Evolutionary conservation across 1,284 basidiomycete genomes (phyloP).

Genomic region (Tylopilus sp.): DNA sequence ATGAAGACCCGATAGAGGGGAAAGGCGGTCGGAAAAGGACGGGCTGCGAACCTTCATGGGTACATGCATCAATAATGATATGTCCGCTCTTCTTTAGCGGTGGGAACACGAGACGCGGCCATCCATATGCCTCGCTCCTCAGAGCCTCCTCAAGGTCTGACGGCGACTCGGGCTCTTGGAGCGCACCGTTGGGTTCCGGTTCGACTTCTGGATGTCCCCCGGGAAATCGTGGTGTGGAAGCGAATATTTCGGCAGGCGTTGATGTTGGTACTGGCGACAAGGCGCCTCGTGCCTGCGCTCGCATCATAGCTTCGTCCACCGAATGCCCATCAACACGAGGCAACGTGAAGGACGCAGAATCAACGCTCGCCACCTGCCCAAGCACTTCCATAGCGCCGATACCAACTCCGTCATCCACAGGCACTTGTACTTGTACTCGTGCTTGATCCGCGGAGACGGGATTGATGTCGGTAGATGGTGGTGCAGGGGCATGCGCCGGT

Average conservation of each 20-base stretch:
- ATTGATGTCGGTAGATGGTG: slow-evolving; percentile 17
- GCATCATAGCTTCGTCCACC: slow-evolving; percentile 13
- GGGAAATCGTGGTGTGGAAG: slow-evolving; percentile 12
- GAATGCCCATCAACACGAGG: slow-evolving; percentile 28
- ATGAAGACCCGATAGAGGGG: slow-evolving; percentile 4
- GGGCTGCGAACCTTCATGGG: slow-evolving; percentile 58
- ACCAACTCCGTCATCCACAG: slow-evolving; percentile 37
- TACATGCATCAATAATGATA: slow-evolving; percentile 89
- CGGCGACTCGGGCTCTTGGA: slow-evolving; percentile 15
- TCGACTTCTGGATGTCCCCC: slow-evolving; percentile 1
- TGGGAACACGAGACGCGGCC: slow-evolving; percentile 88
- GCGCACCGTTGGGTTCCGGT: slow-evolving; percentile 3
- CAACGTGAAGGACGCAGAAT: slow-evolving; percentile 18
- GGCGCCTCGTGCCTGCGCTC: slow-evolving; percentile 13
- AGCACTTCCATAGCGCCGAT: slow-evolving; percentile 12
- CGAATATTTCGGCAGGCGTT: slow-evolving; percentile 13
- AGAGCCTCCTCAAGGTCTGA: slow-evolving; percentile 46
- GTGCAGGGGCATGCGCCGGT: slow-evolving; percentile 15
- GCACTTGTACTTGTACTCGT: slow-evolving; percentile 40
- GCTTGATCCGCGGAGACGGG: slow-evolving; percentile 30
- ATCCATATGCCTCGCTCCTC: slow-evolving; percentile 67
- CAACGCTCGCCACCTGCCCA: slow-evolving; percentile 17
- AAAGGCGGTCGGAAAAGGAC: slow-evolving; percentile 6
- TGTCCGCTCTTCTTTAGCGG: slow-evolving; percentile 92
- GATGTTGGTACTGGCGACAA: slow-evolving; percentile 9